Base-by-base conservation (phyloP, 177 flowering plant species). In the Vitis hybrid region DNA sequence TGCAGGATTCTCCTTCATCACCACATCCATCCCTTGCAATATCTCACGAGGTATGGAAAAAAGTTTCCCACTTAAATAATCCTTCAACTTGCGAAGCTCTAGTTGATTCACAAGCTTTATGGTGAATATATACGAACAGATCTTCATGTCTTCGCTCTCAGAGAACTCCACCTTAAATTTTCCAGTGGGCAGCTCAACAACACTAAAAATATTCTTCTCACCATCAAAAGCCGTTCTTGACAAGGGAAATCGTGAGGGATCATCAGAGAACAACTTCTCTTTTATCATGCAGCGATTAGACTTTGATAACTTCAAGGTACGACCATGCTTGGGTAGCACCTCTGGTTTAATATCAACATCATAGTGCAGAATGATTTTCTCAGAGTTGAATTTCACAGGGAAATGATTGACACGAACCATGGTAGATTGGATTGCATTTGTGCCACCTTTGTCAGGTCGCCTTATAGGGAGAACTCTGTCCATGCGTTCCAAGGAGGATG, bases 21-120 rank as follows among this genome's bases (percentile, higher is more conserved):
- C 87, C 67, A 90, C 75, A 78, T 89, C 95, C 89, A 90, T 71
- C 1, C 78, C 90, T 52, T 90, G 95, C 56, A 90, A 74, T 39
- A 83, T 72, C n/a, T 88, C 86, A 51, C 91, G 87, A 8, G 91
- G 91, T 3, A 74, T 61, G 1, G 73, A 19, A 1, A 48, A 21
- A 6, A 73, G 68, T 1, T 56, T 72, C 5, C 92, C 82, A 1
- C 51, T 66, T n/a, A 89, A 67, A 70, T 84, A 89, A 11, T 81
- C 88, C 23, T 66, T 68, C 76, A 92, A 73, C 68, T 74, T 80
- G 21, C 73, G 26, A 14, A 89, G 71, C 61, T 80, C 74, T 52
- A 86, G 74, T 60, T 72, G 68, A 55, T 74, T 82, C 52, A 84
- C 92, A 21, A 74, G 76, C 61, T 83, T 83, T 6, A 92, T 69